Evolutionary conservation across 805 yeast species (phyloP).

Genomic region (Candida sonorensis): DNA sequence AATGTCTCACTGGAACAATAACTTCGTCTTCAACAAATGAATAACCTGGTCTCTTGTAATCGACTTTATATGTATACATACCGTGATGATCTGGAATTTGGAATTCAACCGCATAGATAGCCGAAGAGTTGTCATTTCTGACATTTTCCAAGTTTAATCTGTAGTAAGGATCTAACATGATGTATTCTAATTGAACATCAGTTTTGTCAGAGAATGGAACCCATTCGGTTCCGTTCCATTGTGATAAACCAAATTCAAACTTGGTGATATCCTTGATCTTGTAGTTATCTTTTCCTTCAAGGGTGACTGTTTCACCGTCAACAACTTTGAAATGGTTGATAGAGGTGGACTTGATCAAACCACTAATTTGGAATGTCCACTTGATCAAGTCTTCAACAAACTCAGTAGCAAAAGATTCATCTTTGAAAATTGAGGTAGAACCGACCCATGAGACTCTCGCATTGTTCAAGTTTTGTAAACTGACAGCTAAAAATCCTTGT

Average conservation of each 20-base stretch:
- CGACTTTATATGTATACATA: slow-evolving; percentile 77
- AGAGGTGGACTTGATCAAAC: slow-evolving; percentile 50
- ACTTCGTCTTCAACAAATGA: slow-evolving; percentile 58
- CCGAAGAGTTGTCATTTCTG: slow-evolving; percentile 33
- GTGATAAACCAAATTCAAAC: slow-evolving; percentile 46
- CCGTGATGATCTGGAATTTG: slow-evolving; percentile 94
- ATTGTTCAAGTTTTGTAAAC: slow-evolving; percentile 71
- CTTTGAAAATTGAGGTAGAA: slow-evolving; percentile 45
- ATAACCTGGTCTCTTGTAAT: slow-evolving; percentile 73
- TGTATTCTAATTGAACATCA: slow-evolving; percentile 75
- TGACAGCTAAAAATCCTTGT: slow-evolving; percentile 71
- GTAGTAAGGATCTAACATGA: slow-evolving; percentile 93
- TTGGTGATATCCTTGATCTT: slow-evolving; percentile 67
- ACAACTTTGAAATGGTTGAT: slow-evolving; percentile 48
- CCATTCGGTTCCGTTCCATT: slow-evolving; percentile 53
- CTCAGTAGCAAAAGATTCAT: slow-evolving; percentile 28
- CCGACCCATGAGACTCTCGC: slow-evolving; percentile 83
- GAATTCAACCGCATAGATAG: slow-evolving; percentile 50
- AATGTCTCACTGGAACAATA: slow-evolving; percentile 81
- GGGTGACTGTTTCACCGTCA: slow-evolving; percentile 31
- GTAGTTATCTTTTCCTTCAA: slow-evolving; percentile 39
- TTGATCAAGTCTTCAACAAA: slow-evolving; percentile 40
- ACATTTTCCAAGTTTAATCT: slow-evolving; percentile 55
- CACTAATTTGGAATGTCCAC: slow-evolving; percentile 73
- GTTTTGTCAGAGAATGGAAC: slow-evolving; percentile 48